Percentiles rank a stretch among this genome's conserved stretches.
Evolutionary conservation across 1,284 basidiomycete genomes (phyloP).

Genomic region (Marasmius fiardii): DNA sequence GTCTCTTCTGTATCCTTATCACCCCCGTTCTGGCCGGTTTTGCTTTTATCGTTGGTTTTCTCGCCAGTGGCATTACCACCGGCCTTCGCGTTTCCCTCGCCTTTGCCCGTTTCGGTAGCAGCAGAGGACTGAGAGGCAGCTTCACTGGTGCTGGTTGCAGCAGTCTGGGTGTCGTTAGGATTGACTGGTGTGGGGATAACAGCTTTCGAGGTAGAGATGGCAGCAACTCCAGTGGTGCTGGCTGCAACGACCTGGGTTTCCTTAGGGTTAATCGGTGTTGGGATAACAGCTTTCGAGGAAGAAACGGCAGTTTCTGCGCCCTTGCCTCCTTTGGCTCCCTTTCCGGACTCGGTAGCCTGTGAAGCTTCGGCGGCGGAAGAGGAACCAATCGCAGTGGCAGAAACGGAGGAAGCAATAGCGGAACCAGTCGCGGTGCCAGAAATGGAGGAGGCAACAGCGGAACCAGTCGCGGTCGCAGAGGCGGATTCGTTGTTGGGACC

Average conservation of each 20-base stretch:
- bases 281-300: too few species aligned
- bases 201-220: too few species aligned
- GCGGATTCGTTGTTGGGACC: background rate
- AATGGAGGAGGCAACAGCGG: background rate
- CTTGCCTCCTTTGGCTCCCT: background rate
- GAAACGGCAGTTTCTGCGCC: background rate
- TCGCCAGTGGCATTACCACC: background rate
- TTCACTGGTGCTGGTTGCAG: background rate
- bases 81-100: background rate
- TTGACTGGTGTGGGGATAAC: too few species aligned
- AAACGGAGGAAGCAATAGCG: background rate
- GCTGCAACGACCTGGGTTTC: background rate
- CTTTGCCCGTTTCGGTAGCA: background rate
- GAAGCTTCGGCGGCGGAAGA: background rate
- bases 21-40: too few species aligned
- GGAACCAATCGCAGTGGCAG: background rate
- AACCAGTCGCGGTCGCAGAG: background rate
- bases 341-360: background rate
- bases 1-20: too few species aligned
- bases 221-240: background rate
- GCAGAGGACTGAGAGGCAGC: constrained; percentile 1
- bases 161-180: background rate
- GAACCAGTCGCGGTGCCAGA: background rate
- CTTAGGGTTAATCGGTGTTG: too few species aligned
- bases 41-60: too few species aligned